Conservation (phyloP, 1,139 yeast species). For the Yamadazyma mexicana region DNA sequence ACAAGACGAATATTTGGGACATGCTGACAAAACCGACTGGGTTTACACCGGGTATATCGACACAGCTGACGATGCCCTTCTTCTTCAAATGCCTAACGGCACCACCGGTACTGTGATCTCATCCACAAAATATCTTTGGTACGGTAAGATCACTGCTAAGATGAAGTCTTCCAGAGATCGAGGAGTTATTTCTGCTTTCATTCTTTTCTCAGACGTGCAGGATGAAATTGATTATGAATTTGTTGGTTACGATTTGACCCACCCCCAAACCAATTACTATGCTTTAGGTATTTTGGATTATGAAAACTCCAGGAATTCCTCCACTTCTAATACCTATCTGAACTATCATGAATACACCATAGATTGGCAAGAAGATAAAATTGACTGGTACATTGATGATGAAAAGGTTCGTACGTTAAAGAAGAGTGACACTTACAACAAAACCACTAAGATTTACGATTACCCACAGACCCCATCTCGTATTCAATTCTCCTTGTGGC, state of each 20-base stretch:
- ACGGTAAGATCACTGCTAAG: conserved; percentile 72
- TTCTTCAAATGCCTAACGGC: conserved; percentile 75
- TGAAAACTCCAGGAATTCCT: conserved; percentile 52
- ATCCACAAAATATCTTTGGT: conserved; percentile 81
- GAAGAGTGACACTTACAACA: conserved; percentile 67
- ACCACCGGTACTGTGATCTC: conserved; percentile 83
- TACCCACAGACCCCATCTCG: conserved; percentile 94
- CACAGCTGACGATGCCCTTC: conserved; percentile 52
- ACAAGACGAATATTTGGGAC: conserved; percentile 61
- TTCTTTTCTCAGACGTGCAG: conserved; percentile 78
- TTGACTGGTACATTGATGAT: conserved; percentile 79
- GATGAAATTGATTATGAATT: conserved; percentile 91
- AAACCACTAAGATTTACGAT: conserved; percentile 54
- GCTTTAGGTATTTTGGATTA: conserved; percentile 72
- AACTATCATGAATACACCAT: conserved; percentile 75
- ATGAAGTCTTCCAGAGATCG: conserved; percentile 70
- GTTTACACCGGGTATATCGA: conserved; percentile 69
- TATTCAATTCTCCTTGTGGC: conserved; percentile 88
- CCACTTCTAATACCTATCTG: conserved; percentile 55
- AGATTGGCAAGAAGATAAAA: conserved; percentile 78
- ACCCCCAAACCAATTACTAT: conserved; percentile 77
- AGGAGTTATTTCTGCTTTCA: conserved; percentile 88
- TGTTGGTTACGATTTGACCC: conserved; percentile 68
- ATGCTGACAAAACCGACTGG: conserved; percentile 69
- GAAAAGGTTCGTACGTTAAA: conserved; percentile 63